Conservation (phyloP, 148 eudicot species). For the Chenopodium berlandieri region DNA sequence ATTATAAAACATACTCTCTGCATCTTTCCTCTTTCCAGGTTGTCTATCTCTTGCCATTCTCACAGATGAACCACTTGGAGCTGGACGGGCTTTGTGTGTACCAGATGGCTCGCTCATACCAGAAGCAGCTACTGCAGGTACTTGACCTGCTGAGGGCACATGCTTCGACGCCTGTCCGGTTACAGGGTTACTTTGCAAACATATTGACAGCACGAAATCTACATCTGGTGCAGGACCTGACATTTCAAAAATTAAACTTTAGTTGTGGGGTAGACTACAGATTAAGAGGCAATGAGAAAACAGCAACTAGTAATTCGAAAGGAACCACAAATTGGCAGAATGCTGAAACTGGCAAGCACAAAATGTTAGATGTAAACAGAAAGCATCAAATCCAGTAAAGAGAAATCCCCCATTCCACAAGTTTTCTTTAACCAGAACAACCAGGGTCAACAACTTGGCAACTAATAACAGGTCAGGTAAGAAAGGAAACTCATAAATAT, state of each 20-base stretch:
- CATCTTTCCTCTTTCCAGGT: constrained; percentile 64
- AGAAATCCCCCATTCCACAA: not conserved
- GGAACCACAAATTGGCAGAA: not conserved
- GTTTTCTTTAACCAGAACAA: not conserved
- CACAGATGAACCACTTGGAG: constrained; percentile 48
- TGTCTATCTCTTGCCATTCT: constrained; percentile 58
- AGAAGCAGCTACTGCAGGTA: constrained; percentile 46
- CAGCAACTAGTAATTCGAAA: not conserved
- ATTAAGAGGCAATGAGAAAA: not conserved
- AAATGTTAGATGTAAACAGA: not conserved
- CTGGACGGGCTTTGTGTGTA: constrained; percentile 50
- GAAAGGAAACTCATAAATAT: not conserved
- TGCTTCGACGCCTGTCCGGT: constrained; percentile 42
- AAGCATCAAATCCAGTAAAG: not conserved
- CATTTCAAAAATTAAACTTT: constrained; percentile 15
- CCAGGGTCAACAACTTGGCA: not conserved
- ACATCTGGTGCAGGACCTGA: constrained; percentile 90
- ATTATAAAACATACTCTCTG: constrained; percentile 53
- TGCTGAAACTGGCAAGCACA: not conserved
- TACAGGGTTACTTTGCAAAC: constrained; percentile 80
- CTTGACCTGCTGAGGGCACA: constrained; percentile 28
- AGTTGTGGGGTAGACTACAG: not conserved
- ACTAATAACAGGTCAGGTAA: not conserved
- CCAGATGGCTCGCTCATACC: constrained; percentile 71
- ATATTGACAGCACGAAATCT: constrained; percentile 84